A percentile compares a stretch with the other conserved stretches of the same genome.
Evolutionary conservation across 176 grass and related monocot species (phyloP).

Genomic region (Eremochloa ophiuroides): DNA sequence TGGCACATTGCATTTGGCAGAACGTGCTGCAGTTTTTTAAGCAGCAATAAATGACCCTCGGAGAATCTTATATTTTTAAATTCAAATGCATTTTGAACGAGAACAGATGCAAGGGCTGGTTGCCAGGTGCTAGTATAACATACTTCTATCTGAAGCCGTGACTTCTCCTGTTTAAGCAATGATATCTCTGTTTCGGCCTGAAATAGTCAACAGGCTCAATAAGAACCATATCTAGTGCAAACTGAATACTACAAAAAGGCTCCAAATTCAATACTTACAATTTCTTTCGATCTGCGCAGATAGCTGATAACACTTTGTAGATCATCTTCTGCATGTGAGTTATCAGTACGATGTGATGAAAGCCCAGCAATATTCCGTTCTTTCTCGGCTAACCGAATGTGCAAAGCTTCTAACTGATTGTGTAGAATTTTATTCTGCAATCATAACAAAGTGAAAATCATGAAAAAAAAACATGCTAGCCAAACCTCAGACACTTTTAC

Average conservation of each 20-base stretch:
- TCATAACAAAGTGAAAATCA: slow-evolving; percentile 8
- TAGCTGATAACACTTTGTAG: slow-evolving; percentile 78
- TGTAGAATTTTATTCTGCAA: slow-evolving; percentile 91
- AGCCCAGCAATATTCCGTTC: slow-evolving; percentile 57
- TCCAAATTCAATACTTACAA: slow-evolving; percentile 55
- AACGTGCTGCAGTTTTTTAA: background rate
- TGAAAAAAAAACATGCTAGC: background rate
- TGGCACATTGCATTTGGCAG: background rate
- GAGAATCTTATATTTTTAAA: background rate
- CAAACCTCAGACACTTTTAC: background rate
- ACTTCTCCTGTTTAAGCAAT: slow-evolving; percentile 89
- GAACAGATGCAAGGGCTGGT: background rate
- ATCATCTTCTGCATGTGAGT: slow-evolving; percentile 72
- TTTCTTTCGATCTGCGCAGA: slow-evolving; percentile 92
- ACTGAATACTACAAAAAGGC: background rate
- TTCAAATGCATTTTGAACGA: background rate
- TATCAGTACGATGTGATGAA: slow-evolving; percentile 39
- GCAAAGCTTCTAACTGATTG: slow-evolving; percentile 73
- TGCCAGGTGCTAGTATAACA: slow-evolving; percentile 18
- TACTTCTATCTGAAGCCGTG: slow-evolving; percentile 84
- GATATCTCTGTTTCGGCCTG: slow-evolving; percentile 98
- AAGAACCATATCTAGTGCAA: background rate
- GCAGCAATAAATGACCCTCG: background rate
- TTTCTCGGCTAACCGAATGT: slow-evolving; percentile 86
- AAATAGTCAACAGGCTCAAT: slow-evolving; percentile 29